Evolutionary conservation across 345 rosid species (phyloP), one percentile per base, ranked within the genome.

Genomic region (Luvunga scandens): DNA sequence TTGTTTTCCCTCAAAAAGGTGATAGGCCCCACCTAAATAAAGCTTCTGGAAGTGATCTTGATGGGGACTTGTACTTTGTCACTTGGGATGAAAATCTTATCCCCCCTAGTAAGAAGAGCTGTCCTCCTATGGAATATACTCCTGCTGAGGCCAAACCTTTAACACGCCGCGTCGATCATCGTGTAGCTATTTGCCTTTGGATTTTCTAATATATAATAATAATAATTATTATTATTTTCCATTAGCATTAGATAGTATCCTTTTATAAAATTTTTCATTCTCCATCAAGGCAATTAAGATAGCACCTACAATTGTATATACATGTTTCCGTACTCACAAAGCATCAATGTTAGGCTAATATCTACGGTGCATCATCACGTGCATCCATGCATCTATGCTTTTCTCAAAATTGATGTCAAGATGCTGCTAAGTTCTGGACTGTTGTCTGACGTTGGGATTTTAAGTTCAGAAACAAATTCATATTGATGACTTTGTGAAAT

Each of bases 11-110:
- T 62, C 97, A 93, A 59, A 93, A 91, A 56, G 97, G 97, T 55
- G 97, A 90, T 9, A 87, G 98, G 69, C 98, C 99, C 0, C 97
- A 95, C 75, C 36, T 97, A 39, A 81, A 95, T 73, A 97, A 91
- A 87, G 98, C 97, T 79, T 93, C 98, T 57, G 99, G 97, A 59
- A 92, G 97, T 91, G 99, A 95, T 79, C 93, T 93, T 62, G 98
- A 95, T 42, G 99, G 99, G 56, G 98, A 95, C 79, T 85, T 92
- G 31, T 92, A 93, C 79, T 93, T 92, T 71, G 98, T 91, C 71
- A 84, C 99, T 3, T 95, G 99, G 99, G 98, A 95, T 86, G 93
- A 85, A 78, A 84, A 84, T 78, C 95, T 95, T 57, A 87, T 95
- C 83, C 97, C 97, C 48, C 97, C 93, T 3, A 84, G 91, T 73